Percentiles rank a stretch among this genome's conserved stretches.
Evolutionary conservation across 1,284 basidiomycete species (phyloP).

Genomic region (Ceratobasidium sp.): DNA sequence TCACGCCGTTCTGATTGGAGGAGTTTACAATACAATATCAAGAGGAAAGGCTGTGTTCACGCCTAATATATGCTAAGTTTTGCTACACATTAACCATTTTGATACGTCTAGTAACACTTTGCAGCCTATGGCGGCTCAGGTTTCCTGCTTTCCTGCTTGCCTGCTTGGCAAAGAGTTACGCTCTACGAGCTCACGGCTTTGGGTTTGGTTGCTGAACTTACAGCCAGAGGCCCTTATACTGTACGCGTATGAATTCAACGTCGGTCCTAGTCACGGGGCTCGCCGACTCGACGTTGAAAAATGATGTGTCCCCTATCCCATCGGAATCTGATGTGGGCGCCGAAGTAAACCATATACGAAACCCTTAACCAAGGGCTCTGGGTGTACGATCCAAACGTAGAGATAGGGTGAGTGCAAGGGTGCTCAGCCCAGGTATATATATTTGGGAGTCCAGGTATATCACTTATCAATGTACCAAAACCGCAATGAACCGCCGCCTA

Average conservation of each 20-base stretch:
- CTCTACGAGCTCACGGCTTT: constrained; percentile 22
- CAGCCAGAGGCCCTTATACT: constrained; percentile 11
- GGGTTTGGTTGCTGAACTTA: constrained; percentile 20
- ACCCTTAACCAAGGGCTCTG: too few species aligned
- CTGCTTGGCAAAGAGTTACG: constrained; percentile 39
- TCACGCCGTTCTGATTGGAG: too few species aligned
- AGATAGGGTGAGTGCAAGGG: too few species aligned
- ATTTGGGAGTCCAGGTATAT: too few species aligned
- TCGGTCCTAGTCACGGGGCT: background rate
- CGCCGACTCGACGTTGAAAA: background rate
- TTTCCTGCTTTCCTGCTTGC: constrained; percentile 19
- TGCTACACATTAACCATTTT: too few species aligned
- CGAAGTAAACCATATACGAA: constrained; percentile 8
- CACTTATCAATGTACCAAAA: too few species aligned
- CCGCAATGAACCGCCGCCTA: too few species aligned
- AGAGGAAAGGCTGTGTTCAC: too few species aligned
- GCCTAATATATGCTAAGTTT: too few species aligned
- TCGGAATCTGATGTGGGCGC: background rate
- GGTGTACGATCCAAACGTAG: too few species aligned
- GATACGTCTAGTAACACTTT: constrained; percentile 18
- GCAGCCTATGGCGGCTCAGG: constrained; percentile 36
- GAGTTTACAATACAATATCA: too few species aligned
- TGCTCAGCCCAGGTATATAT: too few species aligned
- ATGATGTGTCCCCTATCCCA: constrained; percentile 18
- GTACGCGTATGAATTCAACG: background rate